Base-by-base conservation (phyloP, 1,284 basidiomycete species). In the Apiotrichum gracile region DNA sequence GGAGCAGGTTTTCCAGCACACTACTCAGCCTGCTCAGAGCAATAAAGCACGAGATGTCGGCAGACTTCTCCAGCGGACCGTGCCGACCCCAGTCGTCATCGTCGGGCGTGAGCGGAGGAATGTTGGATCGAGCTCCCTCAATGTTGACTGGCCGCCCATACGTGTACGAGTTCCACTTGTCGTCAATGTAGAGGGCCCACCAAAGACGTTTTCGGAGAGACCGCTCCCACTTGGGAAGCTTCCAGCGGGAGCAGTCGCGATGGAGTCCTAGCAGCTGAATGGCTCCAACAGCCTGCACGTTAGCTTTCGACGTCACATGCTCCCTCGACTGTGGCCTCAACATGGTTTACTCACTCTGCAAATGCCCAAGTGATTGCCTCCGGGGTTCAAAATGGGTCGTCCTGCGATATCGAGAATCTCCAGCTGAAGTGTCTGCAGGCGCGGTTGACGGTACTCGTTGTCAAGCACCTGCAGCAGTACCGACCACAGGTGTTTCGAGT, bases 221-320 rank as follows among this genome's bases (percentile, higher is more conserved):
- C 4, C 59, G 50, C 41, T 65, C 63, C 63, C 63, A 65, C 22
- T 49, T 40, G 2, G 63, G 63, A 27, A 65, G 45, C 39, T 54
- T 56, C 63, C 63, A 65, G 0, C 44, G 37, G 17, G 61, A 58
- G 41, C 58, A 61, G 48, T 67, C 65, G 5, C 56, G 54, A 37
- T 67, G 58, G 10, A 67, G 51, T 2, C 63, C 65, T 3, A 67
- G 43, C 29, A 67, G 47, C 46, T 58, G 54, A 10, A 55, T 46
- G 1, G 57, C 55, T 1, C 61, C 61, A 7, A 64, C 49, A 2
- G 55, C 51, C 52, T 58, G 41, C 6, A 14, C 7, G 34, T 47
- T 26, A 54, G 51, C n/a, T n/a, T 10, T 19, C 14, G 2, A 44
- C 17, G 22, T 5, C 13, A 26, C 12, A 43, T 34, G 33, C 13